A percentile compares a stretch with the other conserved stretches of the same genome.
phyloP scores from a whole-genome alignment of 2,329 filamentous ascomycete species.

The Zasmidium angulare region DNA sequence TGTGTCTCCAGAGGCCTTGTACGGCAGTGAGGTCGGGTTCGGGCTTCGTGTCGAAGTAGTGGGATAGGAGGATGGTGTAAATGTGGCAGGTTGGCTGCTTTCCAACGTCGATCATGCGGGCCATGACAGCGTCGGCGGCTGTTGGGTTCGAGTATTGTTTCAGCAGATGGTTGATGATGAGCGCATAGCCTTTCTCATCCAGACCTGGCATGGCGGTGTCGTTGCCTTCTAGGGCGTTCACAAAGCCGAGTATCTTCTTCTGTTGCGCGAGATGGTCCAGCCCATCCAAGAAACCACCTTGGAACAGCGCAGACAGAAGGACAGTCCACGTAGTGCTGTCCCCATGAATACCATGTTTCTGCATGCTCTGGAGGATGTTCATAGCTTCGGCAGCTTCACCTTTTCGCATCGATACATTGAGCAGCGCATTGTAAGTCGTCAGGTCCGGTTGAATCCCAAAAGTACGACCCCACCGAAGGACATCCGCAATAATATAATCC shows the following conservation, averaged over 20 bases:
- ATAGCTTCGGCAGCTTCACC: slow-evolving; percentile 31
- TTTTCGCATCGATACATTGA: slow-evolving; percentile 33
- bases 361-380: slow-evolving; percentile 44
- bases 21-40: slow-evolving; percentile 59
- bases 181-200: slow-evolving; percentile 65
- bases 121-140: slow-evolving; percentile 61
- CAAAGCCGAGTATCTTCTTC: slow-evolving; percentile 55
- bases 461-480: slow-evolving; percentile 51
- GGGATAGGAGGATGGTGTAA: slow-evolving; percentile 70
- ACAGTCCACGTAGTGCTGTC: slow-evolving; percentile 68
- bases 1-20: slow-evolving; percentile 56
- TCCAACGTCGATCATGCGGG: slow-evolving; percentile 58
- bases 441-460: slow-evolving; percentile 36
- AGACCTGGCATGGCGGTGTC: slow-evolving; percentile 46
- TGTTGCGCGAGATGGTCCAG: slow-evolving; percentile 52
- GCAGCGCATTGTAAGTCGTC: slow-evolving; percentile 34
- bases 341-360: slow-evolving; percentile 46
- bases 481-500: slow-evolving; percentile 52
- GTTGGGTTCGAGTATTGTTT: slow-evolving; percentile 44
- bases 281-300: slow-evolving; percentile 46
- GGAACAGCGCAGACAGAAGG: slow-evolving; percentile 62
- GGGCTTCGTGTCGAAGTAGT: slow-evolving; percentile 59
- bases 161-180: slow-evolving; percentile 67
- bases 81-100: slow-evolving; percentile 62
- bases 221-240: slow-evolving; percentile 58